Conservation (phyloP, 139 green algal species). For the Chlamydomonas asymmetrica region DNA sequence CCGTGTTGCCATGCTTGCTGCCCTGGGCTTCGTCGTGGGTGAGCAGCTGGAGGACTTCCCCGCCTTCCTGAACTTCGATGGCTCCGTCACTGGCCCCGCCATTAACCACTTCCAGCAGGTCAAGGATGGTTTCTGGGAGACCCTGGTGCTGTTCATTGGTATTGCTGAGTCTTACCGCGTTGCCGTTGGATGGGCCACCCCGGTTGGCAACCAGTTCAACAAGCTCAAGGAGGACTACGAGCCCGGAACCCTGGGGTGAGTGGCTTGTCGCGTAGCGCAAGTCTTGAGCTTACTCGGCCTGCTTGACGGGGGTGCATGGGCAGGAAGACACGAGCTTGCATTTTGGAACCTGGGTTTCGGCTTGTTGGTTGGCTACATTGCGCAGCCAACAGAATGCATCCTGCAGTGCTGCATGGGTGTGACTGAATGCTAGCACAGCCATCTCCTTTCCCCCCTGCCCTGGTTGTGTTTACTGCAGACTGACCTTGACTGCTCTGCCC, state of each 20-base stretch:
- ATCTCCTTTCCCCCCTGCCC: not conserved
- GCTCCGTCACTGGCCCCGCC: constrained; percentile 63
- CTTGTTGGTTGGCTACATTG: not conserved
- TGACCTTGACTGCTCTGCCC: too few species aligned
- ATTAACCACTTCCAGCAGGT: constrained; percentile 87
- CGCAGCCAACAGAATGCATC: not conserved
- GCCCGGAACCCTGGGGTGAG: constrained; percentile 59
- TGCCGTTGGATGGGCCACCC: constrained; percentile 59
- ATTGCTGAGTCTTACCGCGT: constrained; percentile 65
- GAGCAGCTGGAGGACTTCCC: constrained; percentile 68
- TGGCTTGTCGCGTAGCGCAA: not conserved
- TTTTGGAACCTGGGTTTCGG: too few species aligned
- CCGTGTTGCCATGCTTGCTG: constrained; percentile 74
- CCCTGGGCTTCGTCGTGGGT: constrained; percentile 70
- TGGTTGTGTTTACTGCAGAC: too few species aligned
- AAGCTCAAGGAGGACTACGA: constrained; percentile 68
- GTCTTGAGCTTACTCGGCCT: not conserved
- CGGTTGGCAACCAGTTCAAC: constrained; percentile 56
- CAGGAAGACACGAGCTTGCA: too few species aligned
- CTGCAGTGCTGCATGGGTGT: not conserved
- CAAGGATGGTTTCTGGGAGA: constrained; percentile 57
- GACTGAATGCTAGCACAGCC: not conserved
- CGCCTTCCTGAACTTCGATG: constrained; percentile 61
- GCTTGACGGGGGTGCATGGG: too few species aligned
- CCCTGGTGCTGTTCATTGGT: constrained; percentile 69